Conservation (phyloP, 768 basidiomycete genomes). For the Lyophyllum atratum region DNA sequence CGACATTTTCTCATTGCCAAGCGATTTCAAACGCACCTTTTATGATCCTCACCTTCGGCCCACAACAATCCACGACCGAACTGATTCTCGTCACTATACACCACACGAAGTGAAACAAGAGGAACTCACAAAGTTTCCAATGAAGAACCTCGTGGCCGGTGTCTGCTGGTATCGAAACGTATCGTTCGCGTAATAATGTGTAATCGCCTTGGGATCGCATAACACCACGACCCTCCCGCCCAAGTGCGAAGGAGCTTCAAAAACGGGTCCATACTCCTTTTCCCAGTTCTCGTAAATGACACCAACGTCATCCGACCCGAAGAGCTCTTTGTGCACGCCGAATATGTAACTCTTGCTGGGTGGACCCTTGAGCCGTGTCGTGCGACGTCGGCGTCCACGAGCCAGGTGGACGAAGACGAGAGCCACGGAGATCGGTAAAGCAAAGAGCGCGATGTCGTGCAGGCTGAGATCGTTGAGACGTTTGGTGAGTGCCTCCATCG, state of each 20-base stretch:
- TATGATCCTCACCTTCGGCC: constrained; percentile 29
- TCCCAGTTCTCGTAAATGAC: constrained; percentile 17
- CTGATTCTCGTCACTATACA: neutral
- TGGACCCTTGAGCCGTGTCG: constrained; percentile 8
- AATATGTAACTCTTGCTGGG: constrained; percentile 13
- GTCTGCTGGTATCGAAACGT: constrained; percentile 16
- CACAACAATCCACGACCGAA: constrained; percentile 39
- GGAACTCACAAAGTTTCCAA: constrained; percentile 23
- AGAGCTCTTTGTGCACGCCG: constrained; percentile 5
- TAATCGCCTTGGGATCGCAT: constrained; percentile 24
- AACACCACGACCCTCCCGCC: constrained; percentile 16
- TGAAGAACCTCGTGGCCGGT: constrained; percentile 23
- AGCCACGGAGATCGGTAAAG: neutral
- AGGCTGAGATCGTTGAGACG: neutral
- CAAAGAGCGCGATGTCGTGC: neutral
- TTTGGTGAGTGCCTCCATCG: neutral
- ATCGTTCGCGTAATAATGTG: constrained; percentile 22
- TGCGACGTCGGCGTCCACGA: neutral
- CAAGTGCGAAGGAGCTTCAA: constrained; percentile 7
- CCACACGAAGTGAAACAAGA: neutral
- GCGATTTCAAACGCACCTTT: constrained; percentile 9
- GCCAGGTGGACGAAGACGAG: neutral
- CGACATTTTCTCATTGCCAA: neutral
- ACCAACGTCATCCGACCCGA: constrained; percentile 1
- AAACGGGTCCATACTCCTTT: constrained; percentile 14